Evolutionary conservation across 2,329 filamentous ascomycete genomes (phyloP).

Genomic region (Hymenoscyphus repandus): DNA sequence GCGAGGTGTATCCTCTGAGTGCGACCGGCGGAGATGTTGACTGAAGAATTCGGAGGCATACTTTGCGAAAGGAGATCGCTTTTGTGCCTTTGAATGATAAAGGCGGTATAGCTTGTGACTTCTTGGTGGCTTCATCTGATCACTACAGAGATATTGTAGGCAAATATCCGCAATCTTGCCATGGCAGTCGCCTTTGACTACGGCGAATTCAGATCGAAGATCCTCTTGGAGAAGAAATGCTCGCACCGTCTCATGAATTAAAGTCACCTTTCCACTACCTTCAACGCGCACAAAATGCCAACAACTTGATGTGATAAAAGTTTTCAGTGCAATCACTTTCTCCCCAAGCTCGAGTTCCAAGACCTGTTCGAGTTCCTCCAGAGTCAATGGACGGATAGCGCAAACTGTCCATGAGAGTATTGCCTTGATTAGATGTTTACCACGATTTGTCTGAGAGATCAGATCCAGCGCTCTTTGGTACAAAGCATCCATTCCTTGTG

Average conservation of each 20-base stretch:
- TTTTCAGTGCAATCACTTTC: no score
- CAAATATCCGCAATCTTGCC: no score
- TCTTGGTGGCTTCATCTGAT: background rate
- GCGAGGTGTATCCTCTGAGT: background rate
- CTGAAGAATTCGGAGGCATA: background rate
- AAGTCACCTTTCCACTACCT: no score
- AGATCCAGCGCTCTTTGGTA: slow-evolving; percentile 4
- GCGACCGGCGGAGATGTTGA: background rate
- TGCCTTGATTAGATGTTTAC: background rate
- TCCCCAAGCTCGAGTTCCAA: no score
- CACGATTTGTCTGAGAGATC: background rate
- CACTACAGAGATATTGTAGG: no score
- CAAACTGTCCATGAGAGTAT: background rate
- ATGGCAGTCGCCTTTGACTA: no score
- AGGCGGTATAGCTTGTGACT: background rate
- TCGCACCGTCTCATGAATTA: no score
- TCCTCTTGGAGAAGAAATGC: no score
- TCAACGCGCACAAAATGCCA: no score
- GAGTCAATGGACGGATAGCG: background rate
- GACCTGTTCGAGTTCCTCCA: background rate
- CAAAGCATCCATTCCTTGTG: slow-evolving; percentile 18
- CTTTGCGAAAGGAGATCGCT: background rate
- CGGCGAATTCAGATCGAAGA: no score
- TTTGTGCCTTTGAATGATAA: background rate
- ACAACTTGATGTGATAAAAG: no score